Evolutionary conservation across 352 stramenopile genomes (phyloP).

Genomic region (Pythium grandisporangium): DNA sequence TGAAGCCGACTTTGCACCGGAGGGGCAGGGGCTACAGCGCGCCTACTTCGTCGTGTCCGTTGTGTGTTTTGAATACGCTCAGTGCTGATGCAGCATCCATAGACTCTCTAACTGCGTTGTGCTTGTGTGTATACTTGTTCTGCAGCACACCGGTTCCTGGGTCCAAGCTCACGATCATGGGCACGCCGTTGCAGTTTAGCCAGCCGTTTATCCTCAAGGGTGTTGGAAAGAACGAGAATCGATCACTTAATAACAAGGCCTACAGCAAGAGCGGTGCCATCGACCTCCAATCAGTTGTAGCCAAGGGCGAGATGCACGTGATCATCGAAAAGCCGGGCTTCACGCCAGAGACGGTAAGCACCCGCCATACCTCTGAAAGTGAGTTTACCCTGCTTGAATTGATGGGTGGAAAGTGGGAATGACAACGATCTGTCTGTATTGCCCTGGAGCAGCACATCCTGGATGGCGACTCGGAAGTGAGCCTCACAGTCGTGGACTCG

Average conservation of each 20-base stretch:
- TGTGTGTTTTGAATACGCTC: too few relatives aligned
- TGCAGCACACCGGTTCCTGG: constrained; percentile 25
- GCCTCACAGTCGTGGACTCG: constrained; percentile 53
- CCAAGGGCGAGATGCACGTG: constrained; percentile 75
- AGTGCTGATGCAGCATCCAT: too few relatives aligned
- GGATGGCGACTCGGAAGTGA: constrained; percentile 27
- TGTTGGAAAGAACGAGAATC: constrained; percentile 47
- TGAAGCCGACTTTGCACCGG: too few relatives aligned
- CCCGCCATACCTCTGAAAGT: too few relatives aligned
- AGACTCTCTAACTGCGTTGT: too few relatives aligned
- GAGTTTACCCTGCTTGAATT: too few relatives aligned
- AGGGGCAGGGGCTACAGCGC: too few relatives aligned
- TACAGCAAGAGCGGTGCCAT: constrained; percentile 37
- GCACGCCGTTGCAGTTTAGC: constrained; percentile 52
- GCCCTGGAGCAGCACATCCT: constrained; percentile 45
- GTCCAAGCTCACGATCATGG: constrained; percentile 31
- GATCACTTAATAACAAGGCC: constrained; percentile 78
- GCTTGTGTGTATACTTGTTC: too few relatives aligned
- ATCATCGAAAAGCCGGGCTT: constrained; percentile 43
- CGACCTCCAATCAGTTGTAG: constrained; percentile 28
- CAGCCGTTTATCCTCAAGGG: constrained; percentile 61
- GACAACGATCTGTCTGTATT: too few relatives aligned
- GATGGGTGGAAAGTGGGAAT: too few relatives aligned
- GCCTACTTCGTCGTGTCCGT: too few relatives aligned
- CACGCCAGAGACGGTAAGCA: constrained; percentile 28